Evolutionary conservation across 2,329 filamentous ascomycete species (phyloP).

Genomic region (Lasiodiplodia hormozganensis): DNA sequence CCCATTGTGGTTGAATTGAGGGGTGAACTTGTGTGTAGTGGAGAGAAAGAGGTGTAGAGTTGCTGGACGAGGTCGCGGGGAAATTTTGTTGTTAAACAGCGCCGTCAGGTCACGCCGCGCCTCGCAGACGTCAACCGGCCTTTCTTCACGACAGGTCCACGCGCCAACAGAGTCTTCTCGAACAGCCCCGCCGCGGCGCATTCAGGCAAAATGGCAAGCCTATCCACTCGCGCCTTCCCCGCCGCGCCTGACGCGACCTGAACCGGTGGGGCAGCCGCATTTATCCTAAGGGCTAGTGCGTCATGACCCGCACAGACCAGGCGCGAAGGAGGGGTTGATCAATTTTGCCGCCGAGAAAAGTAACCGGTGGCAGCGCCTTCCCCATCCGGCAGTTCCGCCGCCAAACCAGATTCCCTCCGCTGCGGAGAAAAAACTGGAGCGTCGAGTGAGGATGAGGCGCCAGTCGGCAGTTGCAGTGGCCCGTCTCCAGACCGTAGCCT

Average conservation of each 20-base stretch:
- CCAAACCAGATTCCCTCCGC: not conserved
- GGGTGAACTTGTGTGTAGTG: not conserved
- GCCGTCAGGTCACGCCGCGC: not conserved
- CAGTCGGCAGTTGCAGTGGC: conserved; percentile 12
- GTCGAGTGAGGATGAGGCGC: conserved; percentile 6
- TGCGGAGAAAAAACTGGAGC: conserved; percentile 17
- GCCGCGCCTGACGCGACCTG: conserved; percentile 11
- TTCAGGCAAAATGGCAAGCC: conserved; percentile 24
- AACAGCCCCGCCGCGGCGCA: conserved; percentile 6
- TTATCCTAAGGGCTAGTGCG: conserved; percentile 19
- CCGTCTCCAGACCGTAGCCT: not conserved
- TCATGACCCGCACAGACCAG: conserved; percentile 19
- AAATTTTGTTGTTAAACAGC: not conserved
- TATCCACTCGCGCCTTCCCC: conserved; percentile 9
- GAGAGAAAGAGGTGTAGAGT: not conserved
- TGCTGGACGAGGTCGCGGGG: not conserved
- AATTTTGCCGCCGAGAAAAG: conserved; percentile 22
- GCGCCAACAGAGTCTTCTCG: conserved; percentile 17
- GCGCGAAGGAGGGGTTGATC: conserved; percentile 18
- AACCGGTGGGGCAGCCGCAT: conserved; percentile 17
- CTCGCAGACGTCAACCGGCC: conserved; percentile 7
- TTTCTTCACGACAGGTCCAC: not conserved
- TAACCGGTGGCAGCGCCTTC: conserved; percentile 8
- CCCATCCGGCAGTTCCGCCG: conserved; percentile 7
- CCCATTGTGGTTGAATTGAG: conserved; percentile 29